Evolutionary conservation across 2,329 filamentous ascomycete genomes (phyloP), one percentile per base, ranked within the genome.

Genomic region (Bipolaris cookei): DNA sequence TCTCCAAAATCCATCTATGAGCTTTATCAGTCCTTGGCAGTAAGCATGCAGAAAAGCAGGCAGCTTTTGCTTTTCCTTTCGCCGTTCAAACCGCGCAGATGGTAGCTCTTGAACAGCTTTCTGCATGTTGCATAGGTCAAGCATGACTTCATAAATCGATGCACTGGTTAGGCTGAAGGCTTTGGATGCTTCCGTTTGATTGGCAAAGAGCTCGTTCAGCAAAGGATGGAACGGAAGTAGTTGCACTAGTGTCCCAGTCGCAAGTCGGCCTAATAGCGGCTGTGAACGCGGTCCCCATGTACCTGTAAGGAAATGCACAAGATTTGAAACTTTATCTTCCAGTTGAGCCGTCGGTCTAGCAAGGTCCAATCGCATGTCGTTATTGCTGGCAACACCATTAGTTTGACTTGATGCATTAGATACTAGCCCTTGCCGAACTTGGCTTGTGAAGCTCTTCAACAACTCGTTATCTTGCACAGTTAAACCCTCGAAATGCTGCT

Each of bases 201-300:
- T 72, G 21, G 81, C 63, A 34, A 76, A 71, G 23, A 79, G 66
- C 59, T 80, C 77, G 58, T 82, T 82, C 66, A 74, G 77, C 53
- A 82, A 70, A 55, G 80, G 79, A 69, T 82, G 78, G 55, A 80
- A 72, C 38, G 80, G 70, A 67, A 59, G 28, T 25, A 63, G 52
- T 39, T 48, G 45, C 10, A 20, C 28, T 13, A 52, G 20, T 74
- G 70, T 58, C 65, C 55, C 39, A n/a, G 46, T 43, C 6, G 18
- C 28, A 25, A 69, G 42, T 4, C 49, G 21, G 1, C 11, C 25
- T 16, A 56, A 52, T 6, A 62, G 32, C 8, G 56, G 34, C n/a
- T 51, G 56, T 11, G 59, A 47, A 49, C 63, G 57, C 20, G 59
- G 43, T 20, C 50, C 51, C 64, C 68, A 71, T 35, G 50, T 41